A percentile compares a stretch with the other conserved stretches of the same genome.
These are phyloP conservation scores for Boletus semigastroideus DNA, from an alignment of 1,284 basidiomycete species.

Conservation along the genomic window DNA sequence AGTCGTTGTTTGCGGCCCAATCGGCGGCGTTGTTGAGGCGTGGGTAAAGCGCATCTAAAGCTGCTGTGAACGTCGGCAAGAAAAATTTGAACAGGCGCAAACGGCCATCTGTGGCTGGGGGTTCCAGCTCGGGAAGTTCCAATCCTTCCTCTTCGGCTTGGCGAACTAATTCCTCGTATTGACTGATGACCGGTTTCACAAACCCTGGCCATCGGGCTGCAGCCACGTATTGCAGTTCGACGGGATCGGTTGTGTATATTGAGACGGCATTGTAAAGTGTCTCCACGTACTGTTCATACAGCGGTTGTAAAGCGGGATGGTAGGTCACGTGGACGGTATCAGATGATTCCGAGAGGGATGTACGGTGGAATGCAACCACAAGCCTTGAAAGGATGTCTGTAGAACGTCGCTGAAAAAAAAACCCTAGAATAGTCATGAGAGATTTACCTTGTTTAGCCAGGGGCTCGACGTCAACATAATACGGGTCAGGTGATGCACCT, in stretches of 20 bases:
- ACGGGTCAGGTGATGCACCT: slow-evolving; percentile 75
- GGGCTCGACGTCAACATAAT: slow-evolving; percentile 63
- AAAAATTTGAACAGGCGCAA: slow-evolving; percentile 63
- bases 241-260: slow-evolving; percentile 63
- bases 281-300: slow-evolving; percentile 68
- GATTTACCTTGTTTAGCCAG: slow-evolving; percentile 60
- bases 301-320: slow-evolving; percentile 51
- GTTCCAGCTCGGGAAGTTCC: slow-evolving; percentile 34
- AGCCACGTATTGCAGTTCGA: slow-evolving; percentile 75
- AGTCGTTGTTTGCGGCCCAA: slow-evolving; percentile 53
- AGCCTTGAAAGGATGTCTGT: slow-evolving; percentile 34
- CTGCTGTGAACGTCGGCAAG: slow-evolving; percentile 55
- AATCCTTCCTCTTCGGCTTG: slow-evolving; percentile 26
- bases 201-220: slow-evolving; percentile 81
- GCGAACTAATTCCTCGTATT: slow-evolving; percentile 36
- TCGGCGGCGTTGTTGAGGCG: slow-evolving; percentile 58
- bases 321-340: slow-evolving; percentile 39
- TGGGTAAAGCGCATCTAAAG: slow-evolving; percentile 65
- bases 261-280: slow-evolving; percentile 64
- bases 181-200: slow-evolving; percentile 62
- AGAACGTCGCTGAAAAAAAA: not conserved
- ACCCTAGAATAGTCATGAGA: not conserved
- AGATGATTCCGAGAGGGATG: slow-evolving; percentile 29
- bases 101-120: slow-evolving; percentile 52
- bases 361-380: slow-evolving; percentile 25